These are phyloP conservation scores for Hanseniaspora lachancei DNA, from an alignment of 805 yeast species.

Conservation along the genomic window DNA sequence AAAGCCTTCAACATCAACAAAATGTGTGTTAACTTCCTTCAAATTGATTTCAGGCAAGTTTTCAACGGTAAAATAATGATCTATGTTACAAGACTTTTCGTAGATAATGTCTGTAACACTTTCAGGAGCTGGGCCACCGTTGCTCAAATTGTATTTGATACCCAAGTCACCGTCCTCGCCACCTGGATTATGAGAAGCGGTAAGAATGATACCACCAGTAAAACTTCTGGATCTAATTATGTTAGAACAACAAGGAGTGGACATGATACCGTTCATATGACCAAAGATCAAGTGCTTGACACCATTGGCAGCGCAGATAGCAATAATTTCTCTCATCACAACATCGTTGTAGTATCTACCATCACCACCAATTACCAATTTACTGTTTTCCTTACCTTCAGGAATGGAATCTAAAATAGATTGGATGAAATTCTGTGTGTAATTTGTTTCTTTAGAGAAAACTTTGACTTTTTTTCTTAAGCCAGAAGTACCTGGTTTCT, in stretches of 20 bases:
- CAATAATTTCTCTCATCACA: constrained; percentile 68
- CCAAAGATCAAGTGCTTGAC: constrained; percentile 77
- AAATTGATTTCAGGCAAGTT: constrained; percentile 58
- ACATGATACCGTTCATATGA: constrained; percentile 60
- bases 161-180: constrained; percentile 89
- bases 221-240: constrained; percentile 60
- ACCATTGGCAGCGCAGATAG: constrained; percentile 84
- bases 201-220: constrained; percentile 90
- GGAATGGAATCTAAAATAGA: constrained; percentile 77
- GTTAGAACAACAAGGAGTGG: constrained; percentile 96
- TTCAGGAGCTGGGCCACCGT: constrained; percentile 99
- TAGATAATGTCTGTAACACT: constrained; percentile 77
- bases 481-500: constrained; percentile 97
- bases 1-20: constrained; percentile 15
- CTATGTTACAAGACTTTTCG: constrained; percentile 48
- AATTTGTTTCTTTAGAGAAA: constrained; percentile 56
- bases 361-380: constrained; percentile 90
- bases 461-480: constrained; percentile 80
- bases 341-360: constrained; percentile 82
- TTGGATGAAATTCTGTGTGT: constrained; percentile 90
- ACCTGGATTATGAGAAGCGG: constrained; percentile 97
- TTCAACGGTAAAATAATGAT: constrained; percentile 44
- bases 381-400: constrained; percentile 63
- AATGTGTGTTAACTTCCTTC: constrained; percentile 36
- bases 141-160: constrained; percentile 83